A percentile compares a stretch with the other conserved stretches of the same genome.
Conservation (phyloP, 1,284 basidiomycete species). For the Albatrellus sp. region DNA sequence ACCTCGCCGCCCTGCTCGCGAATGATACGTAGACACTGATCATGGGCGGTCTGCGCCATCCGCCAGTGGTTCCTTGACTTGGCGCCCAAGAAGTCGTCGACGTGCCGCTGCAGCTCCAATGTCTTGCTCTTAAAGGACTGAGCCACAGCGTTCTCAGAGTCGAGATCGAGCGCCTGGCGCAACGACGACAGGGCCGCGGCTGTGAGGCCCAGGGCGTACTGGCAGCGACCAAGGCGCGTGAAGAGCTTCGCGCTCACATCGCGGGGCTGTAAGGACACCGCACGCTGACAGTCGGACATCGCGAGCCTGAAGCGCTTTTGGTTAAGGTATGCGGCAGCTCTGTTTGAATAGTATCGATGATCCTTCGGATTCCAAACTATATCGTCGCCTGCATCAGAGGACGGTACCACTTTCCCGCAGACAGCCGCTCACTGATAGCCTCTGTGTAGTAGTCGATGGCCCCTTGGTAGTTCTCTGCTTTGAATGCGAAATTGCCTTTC, state of each 20-base stretch:
- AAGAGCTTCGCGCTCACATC: neutral
- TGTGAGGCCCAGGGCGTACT: conserved; percentile 7
- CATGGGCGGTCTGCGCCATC: conserved; percentile 10
- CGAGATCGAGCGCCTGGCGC: conserved; percentile 8
- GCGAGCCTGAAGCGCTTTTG: conserved; percentile 4
- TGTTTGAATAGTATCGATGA: conserved; percentile 3
- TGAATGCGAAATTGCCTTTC: conserved; percentile 1
- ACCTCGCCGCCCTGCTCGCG: conserved; percentile 7
- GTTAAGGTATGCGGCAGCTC: conserved; percentile 7
- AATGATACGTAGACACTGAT: conserved; percentile 7
- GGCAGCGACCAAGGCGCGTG: conserved; percentile 10
- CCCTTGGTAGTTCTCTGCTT: neutral
- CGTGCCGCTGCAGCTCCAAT: conserved; percentile 7
- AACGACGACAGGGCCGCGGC: conserved; percentile 9
- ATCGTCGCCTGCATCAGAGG: neutral
- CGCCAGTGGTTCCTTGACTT: conserved; percentile 12
- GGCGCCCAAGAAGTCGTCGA: conserved; percentile 8
- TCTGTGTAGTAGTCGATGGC: conserved; percentile 1
- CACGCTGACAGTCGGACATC: conserved; percentile 10
- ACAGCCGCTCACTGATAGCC: conserved; percentile 10
- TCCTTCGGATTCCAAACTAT: conserved; percentile 2
- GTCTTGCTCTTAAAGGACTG: conserved; percentile 5
- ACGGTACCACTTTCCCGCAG: neutral
- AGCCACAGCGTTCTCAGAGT: conserved; percentile 6
- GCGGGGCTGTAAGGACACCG: conserved; percentile 2